Evolutionary conservation across 2,329 filamentous ascomycete genomes (phyloP).

Genomic region (Basipetospora chlamydospora): DNA sequence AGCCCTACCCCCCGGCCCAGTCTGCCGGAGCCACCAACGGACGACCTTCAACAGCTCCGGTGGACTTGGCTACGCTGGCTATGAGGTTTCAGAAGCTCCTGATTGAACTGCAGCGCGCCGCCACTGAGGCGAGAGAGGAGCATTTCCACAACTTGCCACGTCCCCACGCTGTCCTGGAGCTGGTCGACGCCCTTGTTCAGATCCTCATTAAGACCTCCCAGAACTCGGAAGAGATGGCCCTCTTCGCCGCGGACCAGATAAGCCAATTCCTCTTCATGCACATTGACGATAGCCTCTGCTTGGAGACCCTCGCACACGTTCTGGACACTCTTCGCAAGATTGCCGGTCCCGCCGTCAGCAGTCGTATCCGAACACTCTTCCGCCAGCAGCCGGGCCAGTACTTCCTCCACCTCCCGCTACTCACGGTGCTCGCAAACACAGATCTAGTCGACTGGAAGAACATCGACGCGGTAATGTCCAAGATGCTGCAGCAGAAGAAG

Average conservation of each 20-base stretch:
- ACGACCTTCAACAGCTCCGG: constrained; percentile 28
- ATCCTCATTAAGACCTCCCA: constrained; percentile 49
- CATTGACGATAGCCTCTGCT: constrained; percentile 38
- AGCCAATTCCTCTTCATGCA: constrained; percentile 39
- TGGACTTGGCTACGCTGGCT: constrained; percentile 37
- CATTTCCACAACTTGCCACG: constrained; percentile 46
- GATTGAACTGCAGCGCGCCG: constrained; percentile 39
- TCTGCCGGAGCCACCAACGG: constrained; percentile 30
- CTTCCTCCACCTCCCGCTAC: constrained; percentile 42
- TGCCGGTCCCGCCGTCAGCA: constrained; percentile 36
- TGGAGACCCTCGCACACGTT: constrained; percentile 49
- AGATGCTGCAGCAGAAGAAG: constrained; percentile 57
- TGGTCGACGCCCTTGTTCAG: constrained; percentile 46
- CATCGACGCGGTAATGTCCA: constrained; percentile 58
- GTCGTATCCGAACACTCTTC: constrained; percentile 40
- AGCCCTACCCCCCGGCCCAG: constrained; percentile 41
- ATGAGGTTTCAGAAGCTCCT: constrained; percentile 45
- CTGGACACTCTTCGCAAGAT: constrained; percentile 47
- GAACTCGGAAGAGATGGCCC: constrained; percentile 43
- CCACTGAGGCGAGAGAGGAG: constrained; percentile 38
- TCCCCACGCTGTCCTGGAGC: constrained; percentile 44
- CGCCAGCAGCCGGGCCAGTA: constrained; percentile 39
- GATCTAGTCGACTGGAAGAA: constrained; percentile 48
- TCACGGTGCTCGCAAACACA: constrained; percentile 41
- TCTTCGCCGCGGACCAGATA: constrained; percentile 46